Evolutionary conservation across 805 yeast species (phyloP).

Genomic region (Peterozyma xylosa): DNA sequence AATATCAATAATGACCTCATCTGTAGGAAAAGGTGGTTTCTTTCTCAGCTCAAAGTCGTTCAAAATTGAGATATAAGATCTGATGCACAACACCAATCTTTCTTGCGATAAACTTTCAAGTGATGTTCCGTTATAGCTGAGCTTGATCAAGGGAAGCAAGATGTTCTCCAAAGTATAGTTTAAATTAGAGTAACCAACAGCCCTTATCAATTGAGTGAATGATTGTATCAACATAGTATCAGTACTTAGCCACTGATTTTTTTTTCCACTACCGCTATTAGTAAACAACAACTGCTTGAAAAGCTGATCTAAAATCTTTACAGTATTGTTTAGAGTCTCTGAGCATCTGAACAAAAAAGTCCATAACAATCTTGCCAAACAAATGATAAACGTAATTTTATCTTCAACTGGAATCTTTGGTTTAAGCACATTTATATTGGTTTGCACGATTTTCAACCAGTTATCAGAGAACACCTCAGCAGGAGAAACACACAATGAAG

Average conservation of each 20-base stretch:
- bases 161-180: constrained; percentile 77
- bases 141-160: constrained; percentile 58
- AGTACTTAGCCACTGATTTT: constrained; percentile 70
- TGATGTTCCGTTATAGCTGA: constrained; percentile 47
- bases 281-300: constrained; percentile 50
- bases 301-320: constrained; percentile 65
- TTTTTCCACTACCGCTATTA: constrained; percentile 30
- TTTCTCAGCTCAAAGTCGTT: constrained; percentile 50
- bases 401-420: constrained; percentile 45
- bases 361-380: constrained; percentile 78
- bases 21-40: constrained; percentile 70
- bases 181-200: constrained; percentile 71
- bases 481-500: constrained; percentile 76
- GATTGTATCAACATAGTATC: constrained; percentile 59
- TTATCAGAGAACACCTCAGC: constrained; percentile 59
- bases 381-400: constrained; percentile 51
- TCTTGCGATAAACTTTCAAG: constrained; percentile 67
- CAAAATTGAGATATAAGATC: constrained; percentile 65
- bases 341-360: constrained; percentile 80
- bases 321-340: constrained; percentile 83
- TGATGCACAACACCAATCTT: constrained; percentile 58
- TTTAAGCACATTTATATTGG: constrained; percentile 51
- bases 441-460: constrained; percentile 70
- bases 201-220: constrained; percentile 64
- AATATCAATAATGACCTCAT: constrained; percentile 25